Evolutionary conservation across 441 rosid species (phyloP).

Genomic region (Populus tomentosa): DNA sequence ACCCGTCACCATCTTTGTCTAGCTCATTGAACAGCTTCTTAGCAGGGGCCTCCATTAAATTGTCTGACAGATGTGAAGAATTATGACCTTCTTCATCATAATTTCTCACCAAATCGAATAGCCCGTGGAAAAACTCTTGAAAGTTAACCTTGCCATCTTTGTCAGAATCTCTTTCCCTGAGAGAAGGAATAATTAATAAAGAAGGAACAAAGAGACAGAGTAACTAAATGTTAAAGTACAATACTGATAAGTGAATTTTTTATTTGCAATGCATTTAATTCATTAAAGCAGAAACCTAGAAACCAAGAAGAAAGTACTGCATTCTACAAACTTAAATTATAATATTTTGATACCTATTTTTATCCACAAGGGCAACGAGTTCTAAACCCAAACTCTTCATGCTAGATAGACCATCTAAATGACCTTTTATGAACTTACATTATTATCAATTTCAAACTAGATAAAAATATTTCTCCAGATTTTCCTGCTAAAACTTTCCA

Average conservation of each 20-base stretch:
- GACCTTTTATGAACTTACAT: not conserved
- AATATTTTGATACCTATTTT: not conserved
- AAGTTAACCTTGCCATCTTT: constrained; percentile 83
- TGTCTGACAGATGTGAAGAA: constrained; percentile 53
- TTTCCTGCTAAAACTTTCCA: not conserved
- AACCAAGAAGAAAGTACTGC: not conserved
- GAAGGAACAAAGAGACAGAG: not conserved
- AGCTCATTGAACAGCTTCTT: constrained; percentile 67
- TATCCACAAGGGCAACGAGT: not conserved
- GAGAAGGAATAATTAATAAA: not conserved
- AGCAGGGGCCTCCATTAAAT: constrained; percentile 72
- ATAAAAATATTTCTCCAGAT: not conserved
- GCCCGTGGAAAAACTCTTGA: constrained; percentile 84
- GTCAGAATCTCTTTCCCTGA: constrained; percentile 90
- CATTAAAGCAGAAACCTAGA: not conserved
- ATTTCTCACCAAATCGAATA: constrained; percentile 83
- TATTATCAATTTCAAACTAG: not conserved
- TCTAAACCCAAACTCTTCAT: not conserved
- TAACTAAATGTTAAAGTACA: not conserved
- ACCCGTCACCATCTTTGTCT: constrained; percentile 90
- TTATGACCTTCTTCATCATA: constrained; percentile 75
- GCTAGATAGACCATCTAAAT: not conserved
- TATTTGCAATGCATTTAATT: not conserved
- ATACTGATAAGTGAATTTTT: not conserved
- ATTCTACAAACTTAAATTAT: not conserved